phyloP scores from a whole-genome alignment of 2,329 filamentous ascomycete species.

The Xylariaceae sp. region DNA sequence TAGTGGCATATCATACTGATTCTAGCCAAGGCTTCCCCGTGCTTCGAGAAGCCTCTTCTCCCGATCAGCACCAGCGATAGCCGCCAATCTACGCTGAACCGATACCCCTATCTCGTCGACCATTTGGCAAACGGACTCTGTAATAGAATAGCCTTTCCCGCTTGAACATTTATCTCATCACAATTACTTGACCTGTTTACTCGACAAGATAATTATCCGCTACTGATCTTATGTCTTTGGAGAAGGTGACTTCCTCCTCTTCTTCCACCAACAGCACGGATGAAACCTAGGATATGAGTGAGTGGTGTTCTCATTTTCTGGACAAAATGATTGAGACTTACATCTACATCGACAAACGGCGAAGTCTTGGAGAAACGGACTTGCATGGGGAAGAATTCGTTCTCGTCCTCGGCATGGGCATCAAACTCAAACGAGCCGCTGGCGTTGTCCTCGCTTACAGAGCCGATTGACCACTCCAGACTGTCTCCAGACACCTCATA shows the following conservation, averaged over 20 bases:
- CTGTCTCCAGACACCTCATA: slow-evolving; percentile 93
- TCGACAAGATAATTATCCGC: slow-evolving; percentile 75
- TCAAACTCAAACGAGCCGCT: slow-evolving; percentile 95
- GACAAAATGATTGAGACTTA: slow-evolving; percentile 49
- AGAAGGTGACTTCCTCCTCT: slow-evolving; percentile 75
- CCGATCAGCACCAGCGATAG: too few species aligned
- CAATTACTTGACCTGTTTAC: slow-evolving; percentile 40
- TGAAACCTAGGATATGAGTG: slow-evolving; percentile 50
- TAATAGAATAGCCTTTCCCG: not conserved
- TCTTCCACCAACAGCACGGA: slow-evolving; percentile 69
- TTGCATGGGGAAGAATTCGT: slow-evolving; percentile 97
- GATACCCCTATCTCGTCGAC: not conserved
- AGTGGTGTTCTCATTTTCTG: not conserved
- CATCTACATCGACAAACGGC: slow-evolving; percentile 90
- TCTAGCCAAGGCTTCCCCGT: too few species aligned
- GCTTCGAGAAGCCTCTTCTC: too few species aligned
- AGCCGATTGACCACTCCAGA: slow-evolving; percentile 89
- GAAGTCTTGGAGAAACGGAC: slow-evolving; percentile 81
- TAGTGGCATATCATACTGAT: too few species aligned
- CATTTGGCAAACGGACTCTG: not conserved
- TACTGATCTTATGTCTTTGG: slow-evolving; percentile 73
- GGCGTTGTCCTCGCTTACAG: slow-evolving; percentile 75
- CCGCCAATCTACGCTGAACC: too few species aligned
- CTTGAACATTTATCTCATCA: not conserved
- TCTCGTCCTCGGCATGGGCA: slow-evolving; percentile 78